These are phyloP conservation scores for Blastosporella zonata DNA, from an alignment of 1,284 basidiomycete species.

Conservation along the genomic window DNA sequence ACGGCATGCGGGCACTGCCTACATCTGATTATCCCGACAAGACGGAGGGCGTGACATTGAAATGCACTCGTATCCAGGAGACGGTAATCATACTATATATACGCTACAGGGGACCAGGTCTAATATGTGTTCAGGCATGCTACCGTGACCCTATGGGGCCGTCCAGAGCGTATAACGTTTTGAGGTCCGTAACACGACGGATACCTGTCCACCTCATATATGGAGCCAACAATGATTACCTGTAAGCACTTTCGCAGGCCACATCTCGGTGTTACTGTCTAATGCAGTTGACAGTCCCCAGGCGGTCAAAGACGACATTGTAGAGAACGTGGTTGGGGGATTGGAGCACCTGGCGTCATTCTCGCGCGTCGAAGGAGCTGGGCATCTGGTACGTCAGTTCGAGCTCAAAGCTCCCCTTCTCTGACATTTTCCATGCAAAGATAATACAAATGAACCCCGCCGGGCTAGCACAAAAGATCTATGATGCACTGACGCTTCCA, in stretches of 20 bases:
- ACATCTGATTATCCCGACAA: slow-evolving; percentile 44
- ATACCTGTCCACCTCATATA: slow-evolving; percentile 49
- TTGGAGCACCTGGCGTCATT: slow-evolving; percentile 38
- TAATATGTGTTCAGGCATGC: slow-evolving; percentile 33
- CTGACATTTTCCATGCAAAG: slow-evolving; percentile 15
- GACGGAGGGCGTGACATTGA: slow-evolving; percentile 47
- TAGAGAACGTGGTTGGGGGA: slow-evolving; percentile 34
- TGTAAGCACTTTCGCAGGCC: slow-evolving; percentile 30
- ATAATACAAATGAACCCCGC: slow-evolving; percentile 32
- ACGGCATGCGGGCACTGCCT: slow-evolving; percentile 44
- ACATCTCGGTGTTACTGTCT: not conserved
- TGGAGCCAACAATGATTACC: slow-evolving; percentile 43
- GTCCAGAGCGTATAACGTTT: slow-evolving; percentile 34
- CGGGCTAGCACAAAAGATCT: slow-evolving; percentile 31
- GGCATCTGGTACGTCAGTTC: slow-evolving; percentile 34
- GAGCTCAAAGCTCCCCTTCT: not conserved
- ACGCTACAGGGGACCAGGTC: not conserved
- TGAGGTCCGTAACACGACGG: slow-evolving; percentile 33
- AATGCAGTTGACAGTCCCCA: slow-evolving; percentile 27
- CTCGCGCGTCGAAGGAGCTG: slow-evolving; percentile 31
- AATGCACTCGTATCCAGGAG: slow-evolving; percentile 46
- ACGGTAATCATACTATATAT: slow-evolving; percentile 26
- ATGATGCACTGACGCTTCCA: slow-evolving; percentile 22
- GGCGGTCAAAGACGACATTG: slow-evolving; percentile 37
- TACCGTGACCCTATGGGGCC: slow-evolving; percentile 40